These are phyloP conservation scores for Geotrichum candidum DNA, from an alignment of 1,139 yeast species.

Conservation along the genomic window DNA sequence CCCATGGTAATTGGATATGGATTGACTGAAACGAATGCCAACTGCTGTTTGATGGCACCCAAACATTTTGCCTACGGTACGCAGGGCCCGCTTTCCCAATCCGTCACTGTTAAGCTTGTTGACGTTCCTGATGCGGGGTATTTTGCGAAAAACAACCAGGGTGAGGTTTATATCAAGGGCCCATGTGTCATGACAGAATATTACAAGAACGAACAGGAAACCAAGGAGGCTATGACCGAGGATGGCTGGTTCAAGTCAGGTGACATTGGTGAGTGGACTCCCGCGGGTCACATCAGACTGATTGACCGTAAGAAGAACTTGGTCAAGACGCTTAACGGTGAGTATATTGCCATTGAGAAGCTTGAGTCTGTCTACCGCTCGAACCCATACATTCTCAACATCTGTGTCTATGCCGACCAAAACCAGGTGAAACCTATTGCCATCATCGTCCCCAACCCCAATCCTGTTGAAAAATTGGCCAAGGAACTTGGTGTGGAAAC, in stretches of 20 bases:
- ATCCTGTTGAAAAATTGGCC: constrained; percentile 55
- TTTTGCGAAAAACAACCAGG: constrained; percentile 84
- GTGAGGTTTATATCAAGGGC: constrained; percentile 83
- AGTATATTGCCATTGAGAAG: constrained; percentile 94
- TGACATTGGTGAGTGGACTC: constrained; percentile 92
- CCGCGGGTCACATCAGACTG: constrained; percentile 69
- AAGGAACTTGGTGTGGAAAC: constrained; percentile 47
- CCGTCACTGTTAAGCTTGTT: constrained; percentile 80
- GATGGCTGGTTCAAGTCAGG: constrained; percentile 98
- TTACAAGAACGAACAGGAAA: constrained; percentile 78
- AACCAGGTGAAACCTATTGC: constrained; percentile 85
- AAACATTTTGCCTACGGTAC: constrained; percentile 61
- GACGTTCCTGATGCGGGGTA: constrained; percentile 93
- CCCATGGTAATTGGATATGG: constrained; percentile 97
- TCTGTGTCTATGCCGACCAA: constrained; percentile 91
- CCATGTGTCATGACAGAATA: constrained; percentile 67
- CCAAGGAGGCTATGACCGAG: constrained; percentile 63
- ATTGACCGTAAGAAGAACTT: constrained; percentile 95
- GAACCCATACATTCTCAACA: constrained; percentile 64
- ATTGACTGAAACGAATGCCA: constrained; percentile 93
- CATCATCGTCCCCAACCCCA: constrained; percentile 76
- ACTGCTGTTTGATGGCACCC: constrained; percentile 65
- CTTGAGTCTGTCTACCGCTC: constrained; percentile 79
- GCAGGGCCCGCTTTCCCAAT: constrained; percentile 77
- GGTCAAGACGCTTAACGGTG: constrained; percentile 94